phyloP scores from a whole-genome alignment of 2,329 filamentous ascomycete species.

The Emydomyces testavorans region DNA sequence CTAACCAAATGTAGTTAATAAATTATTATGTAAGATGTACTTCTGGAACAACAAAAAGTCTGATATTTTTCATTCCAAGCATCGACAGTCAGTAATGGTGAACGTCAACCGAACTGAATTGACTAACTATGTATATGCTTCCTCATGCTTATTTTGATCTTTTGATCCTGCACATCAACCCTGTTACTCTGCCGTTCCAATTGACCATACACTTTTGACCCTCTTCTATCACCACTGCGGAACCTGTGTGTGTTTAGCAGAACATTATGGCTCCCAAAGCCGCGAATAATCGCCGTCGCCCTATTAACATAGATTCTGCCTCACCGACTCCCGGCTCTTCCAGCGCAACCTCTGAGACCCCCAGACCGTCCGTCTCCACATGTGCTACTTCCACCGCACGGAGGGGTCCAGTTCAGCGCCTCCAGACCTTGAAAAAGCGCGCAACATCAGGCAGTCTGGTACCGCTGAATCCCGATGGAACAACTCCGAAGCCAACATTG shows the following conservation, averaged over 20 bases:
- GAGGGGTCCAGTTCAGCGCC: conserved; percentile 28
- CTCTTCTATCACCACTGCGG: too few relatives aligned
- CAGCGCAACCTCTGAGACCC: background rate
- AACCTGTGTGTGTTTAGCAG: background rate
- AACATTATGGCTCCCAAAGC: conserved; percentile 13
- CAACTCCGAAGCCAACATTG: conserved; percentile 29
- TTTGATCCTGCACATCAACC: too few relatives aligned
- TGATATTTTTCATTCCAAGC: too few relatives aligned
- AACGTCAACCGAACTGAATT: too few relatives aligned
- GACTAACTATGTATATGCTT: too few relatives aligned
- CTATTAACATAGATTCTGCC: conserved; percentile 2
- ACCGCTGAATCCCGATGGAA: conserved; percentile 22
- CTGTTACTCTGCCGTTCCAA: too few relatives aligned
- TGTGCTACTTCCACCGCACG: conserved; percentile 11
- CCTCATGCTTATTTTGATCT: too few relatives aligned
- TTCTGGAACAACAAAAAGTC: too few relatives aligned
- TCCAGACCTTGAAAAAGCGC: conserved; percentile 34
- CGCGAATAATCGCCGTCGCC: conserved; percentile 8
- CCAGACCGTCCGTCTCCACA: background rate
- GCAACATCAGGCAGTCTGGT: conserved; percentile 29
- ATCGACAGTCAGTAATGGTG: too few relatives aligned
- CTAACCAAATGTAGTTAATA: too few relatives aligned
- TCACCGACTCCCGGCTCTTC: conserved; percentile 9
- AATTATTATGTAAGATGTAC: too few relatives aligned
- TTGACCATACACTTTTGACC: background rate